Evolutionary conservation across 1,284 basidiomycete genomes (phyloP).

Genomic region (Termitomyces sp.): DNA sequence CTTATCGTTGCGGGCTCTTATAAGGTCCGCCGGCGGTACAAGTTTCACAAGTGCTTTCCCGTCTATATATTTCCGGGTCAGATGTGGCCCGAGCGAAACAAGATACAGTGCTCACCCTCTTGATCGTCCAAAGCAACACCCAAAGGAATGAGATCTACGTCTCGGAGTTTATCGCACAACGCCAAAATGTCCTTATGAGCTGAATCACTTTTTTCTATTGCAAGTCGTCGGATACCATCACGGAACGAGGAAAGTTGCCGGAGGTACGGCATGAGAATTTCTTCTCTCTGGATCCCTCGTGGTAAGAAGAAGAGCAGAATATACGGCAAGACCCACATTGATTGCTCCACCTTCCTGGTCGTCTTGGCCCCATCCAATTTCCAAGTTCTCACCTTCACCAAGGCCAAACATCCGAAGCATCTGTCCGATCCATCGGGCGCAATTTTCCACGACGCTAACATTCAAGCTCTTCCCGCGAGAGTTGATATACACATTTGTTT

Average conservation of each 20-base stretch:
- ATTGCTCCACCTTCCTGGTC: slow-evolving; percentile 47
- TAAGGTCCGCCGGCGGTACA: slow-evolving; percentile 79
- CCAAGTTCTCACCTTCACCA: slow-evolving; percentile 68
- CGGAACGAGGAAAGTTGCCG: slow-evolving; percentile 86
- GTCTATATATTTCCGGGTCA: slow-evolving; percentile 41
- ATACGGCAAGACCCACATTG: slow-evolving; percentile 34
- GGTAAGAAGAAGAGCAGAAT: slow-evolving; percentile 9
- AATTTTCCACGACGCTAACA: slow-evolving; percentile 64
- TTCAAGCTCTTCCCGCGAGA: slow-evolving; percentile 58
- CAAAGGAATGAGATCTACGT: slow-evolving; percentile 85
- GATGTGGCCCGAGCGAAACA: slow-evolving; percentile 5
- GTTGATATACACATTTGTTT: slow-evolving; percentile 87
- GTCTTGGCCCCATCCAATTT: slow-evolving; percentile 72
- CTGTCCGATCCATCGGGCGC: slow-evolving; percentile 81
- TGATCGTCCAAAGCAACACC: slow-evolving; percentile 97
- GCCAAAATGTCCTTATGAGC: slow-evolving; percentile 75
- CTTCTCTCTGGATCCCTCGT: slow-evolving; percentile 64
- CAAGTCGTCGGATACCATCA: slow-evolving; percentile 81
- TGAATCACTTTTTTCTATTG: slow-evolving; percentile 66
- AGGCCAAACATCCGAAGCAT: slow-evolving; percentile 97
- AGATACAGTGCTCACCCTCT: slow-evolving; percentile 54
- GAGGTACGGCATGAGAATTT: slow-evolving; percentile 87
- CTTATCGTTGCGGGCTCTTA: slow-evolving; percentile 87
- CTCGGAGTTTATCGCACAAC: slow-evolving; percentile 87
- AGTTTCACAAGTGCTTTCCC: slow-evolving; percentile 95